phyloP scores from a whole-genome alignment of 208 protist species.

The Histomonas meleagridis region DNA sequence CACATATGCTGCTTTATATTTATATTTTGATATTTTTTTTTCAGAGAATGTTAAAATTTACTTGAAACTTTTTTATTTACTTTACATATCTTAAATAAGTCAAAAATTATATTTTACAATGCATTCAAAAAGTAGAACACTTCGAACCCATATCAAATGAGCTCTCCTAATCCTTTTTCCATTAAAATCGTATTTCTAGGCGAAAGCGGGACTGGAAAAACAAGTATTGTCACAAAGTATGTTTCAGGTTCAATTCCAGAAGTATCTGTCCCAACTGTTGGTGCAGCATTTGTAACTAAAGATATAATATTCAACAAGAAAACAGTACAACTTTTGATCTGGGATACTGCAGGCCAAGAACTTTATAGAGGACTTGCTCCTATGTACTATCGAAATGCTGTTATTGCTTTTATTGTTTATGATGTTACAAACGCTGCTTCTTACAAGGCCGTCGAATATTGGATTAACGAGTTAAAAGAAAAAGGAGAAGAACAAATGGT shows the following conservation, averaged over 20 bases:
- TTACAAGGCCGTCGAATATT: background rate
- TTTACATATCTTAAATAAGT: too few species aligned
- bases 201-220: background rate
- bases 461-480: background rate
- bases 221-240: background rate
- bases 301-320: background rate
- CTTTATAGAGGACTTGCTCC: background rate
- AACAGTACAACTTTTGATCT: background rate
- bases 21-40: too few species aligned
- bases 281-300: conserved; percentile 11
- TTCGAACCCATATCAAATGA: too few species aligned
- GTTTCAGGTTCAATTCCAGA: background rate
- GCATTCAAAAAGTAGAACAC: too few species aligned
- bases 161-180: too few species aligned
- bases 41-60: too few species aligned
- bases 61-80: too few species aligned
- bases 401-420: conserved; percentile 18
- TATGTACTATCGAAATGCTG: background rate
- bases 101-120: too few species aligned
- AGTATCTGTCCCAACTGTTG: background rate
- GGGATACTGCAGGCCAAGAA: background rate
- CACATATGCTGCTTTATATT: too few species aligned
- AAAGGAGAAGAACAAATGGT: background rate
- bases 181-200: conserved; percentile 2
- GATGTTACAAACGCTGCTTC: background rate